Conservation (phyloP, 2,329 filamentous ascomycete species). For the Aspergillus bombycis region DNA sequence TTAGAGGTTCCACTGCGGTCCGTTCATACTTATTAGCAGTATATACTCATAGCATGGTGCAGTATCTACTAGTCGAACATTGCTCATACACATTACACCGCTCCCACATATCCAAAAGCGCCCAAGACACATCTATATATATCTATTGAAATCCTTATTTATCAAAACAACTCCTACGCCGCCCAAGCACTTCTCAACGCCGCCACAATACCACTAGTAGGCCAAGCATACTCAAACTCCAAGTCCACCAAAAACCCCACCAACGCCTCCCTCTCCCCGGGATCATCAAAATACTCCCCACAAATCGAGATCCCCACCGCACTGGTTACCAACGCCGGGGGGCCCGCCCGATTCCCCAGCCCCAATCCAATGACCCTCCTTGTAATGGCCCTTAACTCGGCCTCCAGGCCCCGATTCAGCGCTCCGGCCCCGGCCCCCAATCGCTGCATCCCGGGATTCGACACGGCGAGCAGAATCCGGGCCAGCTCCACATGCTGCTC, state of each 20-base stretch:
- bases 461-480: conserved; percentile 58
- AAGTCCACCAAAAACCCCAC: neutral
- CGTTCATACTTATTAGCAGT: no score
- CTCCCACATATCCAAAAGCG: neutral
- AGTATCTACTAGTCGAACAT: neutral
- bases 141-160: neutral
- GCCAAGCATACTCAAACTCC: conserved; percentile 1
- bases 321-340: neutral
- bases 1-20: neutral
- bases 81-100: neutral
- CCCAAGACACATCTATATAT: neutral
- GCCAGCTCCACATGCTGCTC: conserved; percentile 64
- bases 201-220: neutral
- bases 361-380: neutral
- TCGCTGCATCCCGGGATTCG: conserved; percentile 46
- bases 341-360: neutral
- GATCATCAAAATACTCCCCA: neutral
- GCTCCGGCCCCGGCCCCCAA: neutral
- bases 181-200: neutral
- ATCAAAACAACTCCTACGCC: neutral
- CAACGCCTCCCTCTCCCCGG: neutral
- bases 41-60: neutral
- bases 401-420: neutral
- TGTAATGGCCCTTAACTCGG: neutral
- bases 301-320: conserved; percentile 4